phyloP scores from a whole-genome alignment of 1,284 basidiomycete genomes.

The Tilletia setariae region DNA sequence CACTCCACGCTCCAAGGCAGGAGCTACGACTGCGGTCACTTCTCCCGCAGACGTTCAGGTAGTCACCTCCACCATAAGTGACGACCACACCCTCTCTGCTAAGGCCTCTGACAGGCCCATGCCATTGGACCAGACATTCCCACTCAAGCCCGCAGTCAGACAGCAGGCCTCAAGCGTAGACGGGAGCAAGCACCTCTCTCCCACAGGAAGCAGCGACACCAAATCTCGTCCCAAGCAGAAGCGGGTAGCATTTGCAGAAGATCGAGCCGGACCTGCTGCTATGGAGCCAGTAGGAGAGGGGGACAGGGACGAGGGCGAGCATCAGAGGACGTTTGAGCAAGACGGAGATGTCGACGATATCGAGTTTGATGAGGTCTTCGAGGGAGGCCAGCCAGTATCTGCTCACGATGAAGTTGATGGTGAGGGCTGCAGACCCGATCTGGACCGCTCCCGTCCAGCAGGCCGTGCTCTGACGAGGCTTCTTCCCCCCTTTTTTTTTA shows the following conservation, averaged over 20 bases:
- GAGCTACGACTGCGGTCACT: not conserved
- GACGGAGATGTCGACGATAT: not conserved
- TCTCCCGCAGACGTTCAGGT: constrained; percentile 8
- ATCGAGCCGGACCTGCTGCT: not conserved
- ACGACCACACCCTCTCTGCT: constrained; percentile 12
- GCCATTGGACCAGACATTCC: constrained; percentile 6
- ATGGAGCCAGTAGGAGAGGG: no score
- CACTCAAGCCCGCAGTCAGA: constrained; percentile 13
- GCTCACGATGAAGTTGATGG: no score
- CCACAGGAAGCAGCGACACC: constrained; percentile 8
- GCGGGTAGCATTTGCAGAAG: constrained; percentile 9
- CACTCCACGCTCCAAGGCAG: not conserved
- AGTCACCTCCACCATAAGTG: constrained; percentile 3
- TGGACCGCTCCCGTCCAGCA: not conserved
- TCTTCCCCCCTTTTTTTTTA: not conserved
- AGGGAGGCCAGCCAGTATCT: not conserved
- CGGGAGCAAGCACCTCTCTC: not conserved
- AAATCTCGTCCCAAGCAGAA: not conserved
- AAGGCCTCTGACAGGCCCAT: constrained; percentile 4
- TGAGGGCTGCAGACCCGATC: no score
- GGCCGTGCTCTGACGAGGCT: not conserved
- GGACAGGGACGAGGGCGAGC: no score
- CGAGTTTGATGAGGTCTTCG: constrained; percentile 8
- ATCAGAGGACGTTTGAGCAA: no score
- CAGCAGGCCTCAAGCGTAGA: not conserved